Evolutionary conservation across 2,329 filamentous ascomycete genomes (phyloP).

Genomic region (Aspergillus puulaauensis): DNA sequence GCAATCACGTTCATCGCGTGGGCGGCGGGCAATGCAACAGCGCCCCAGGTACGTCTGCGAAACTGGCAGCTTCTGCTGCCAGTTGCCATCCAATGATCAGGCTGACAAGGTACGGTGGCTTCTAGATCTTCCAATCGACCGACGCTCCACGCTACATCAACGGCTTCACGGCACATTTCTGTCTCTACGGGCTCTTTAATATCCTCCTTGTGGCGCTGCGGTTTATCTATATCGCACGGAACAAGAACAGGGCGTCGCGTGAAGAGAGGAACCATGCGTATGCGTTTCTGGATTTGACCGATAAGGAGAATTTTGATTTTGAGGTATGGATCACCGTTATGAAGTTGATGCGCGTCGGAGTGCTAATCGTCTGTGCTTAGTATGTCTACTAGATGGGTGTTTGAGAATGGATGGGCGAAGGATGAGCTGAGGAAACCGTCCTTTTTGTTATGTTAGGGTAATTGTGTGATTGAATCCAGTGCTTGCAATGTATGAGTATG

Average conservation of each 20-base stretch:
- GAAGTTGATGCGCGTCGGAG: too few species aligned
- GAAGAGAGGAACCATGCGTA: neutral
- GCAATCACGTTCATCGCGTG: conserved; percentile 61
- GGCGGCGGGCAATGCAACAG: conserved; percentile 18
- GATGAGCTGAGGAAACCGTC: too few species aligned
- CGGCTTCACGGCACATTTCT: conserved; percentile 2
- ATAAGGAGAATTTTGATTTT: conserved; percentile 2
- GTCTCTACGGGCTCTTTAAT: neutral
- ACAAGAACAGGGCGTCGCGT: neutral
- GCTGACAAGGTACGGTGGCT: neutral
- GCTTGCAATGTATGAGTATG: too few species aligned
- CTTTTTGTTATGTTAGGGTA: too few species aligned
- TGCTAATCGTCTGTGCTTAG: neutral
- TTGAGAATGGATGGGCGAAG: fast-evolving
- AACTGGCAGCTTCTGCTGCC: too few species aligned
- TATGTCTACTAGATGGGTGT: neutral
- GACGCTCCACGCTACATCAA: conserved; percentile 1
- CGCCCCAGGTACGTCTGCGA: conserved; percentile 5
- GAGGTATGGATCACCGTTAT: neutral
- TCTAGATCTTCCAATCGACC: neutral
- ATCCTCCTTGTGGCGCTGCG: neutral
- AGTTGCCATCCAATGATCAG: too few species aligned
- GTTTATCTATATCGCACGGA: neutral
- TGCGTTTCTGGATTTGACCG: conserved; percentile 4
- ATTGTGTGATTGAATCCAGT: too few species aligned